Conservation (phyloP, 495 filamentous ascomycete species). For the Penicillium psychrofluorescens region DNA sequence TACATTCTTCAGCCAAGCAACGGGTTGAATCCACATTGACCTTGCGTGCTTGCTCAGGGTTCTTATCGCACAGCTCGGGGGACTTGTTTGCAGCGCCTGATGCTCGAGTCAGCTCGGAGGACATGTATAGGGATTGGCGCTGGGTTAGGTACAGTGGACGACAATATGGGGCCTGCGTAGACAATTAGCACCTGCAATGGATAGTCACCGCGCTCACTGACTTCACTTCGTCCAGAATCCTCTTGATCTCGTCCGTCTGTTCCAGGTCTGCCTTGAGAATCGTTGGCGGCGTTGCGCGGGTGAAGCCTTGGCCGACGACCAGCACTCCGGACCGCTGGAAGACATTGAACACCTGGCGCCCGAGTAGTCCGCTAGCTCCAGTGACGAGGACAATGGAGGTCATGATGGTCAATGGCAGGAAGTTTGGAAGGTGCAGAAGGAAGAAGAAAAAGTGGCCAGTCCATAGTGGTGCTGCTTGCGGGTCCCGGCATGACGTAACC, state of each 20-base stretch:
- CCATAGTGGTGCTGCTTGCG: slow-evolving; percentile 1
- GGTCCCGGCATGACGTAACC: slow-evolving; percentile 22
- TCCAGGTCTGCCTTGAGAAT: slow-evolving; percentile 73
- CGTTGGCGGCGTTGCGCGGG: slow-evolving; percentile 62
- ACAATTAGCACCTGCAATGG: slow-evolving; percentile 3
- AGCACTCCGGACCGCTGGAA: slow-evolving; percentile 66
- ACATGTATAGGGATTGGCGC: neutral
- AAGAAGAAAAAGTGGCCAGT: slow-evolving; percentile 1
- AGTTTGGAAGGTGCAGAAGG: neutral
- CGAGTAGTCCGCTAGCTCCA: slow-evolving; percentile 78
- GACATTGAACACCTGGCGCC: slow-evolving; percentile 68
- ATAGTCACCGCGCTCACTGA: slow-evolving; percentile 15
- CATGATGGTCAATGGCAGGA: slow-evolving; percentile 26
- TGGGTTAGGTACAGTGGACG: slow-evolving; percentile 62
- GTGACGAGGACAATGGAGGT: slow-evolving; percentile 67
- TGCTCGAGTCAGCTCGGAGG: slow-evolving; percentile 7
- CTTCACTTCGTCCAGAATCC: slow-evolving; percentile 50
- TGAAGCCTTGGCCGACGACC: slow-evolving; percentile 73
- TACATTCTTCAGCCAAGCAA: slow-evolving; percentile 58
- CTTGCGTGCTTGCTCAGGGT: slow-evolving; percentile 66
- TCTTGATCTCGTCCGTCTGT: slow-evolving; percentile 52
- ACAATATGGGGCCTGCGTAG: slow-evolving; percentile 65
- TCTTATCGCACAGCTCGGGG: slow-evolving; percentile 73
- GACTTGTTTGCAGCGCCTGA: slow-evolving; percentile 85
- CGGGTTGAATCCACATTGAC: slow-evolving; percentile 71